A percentile compares a stretch with the other conserved stretches of the same genome.
Conservation (phyloP, 2,329 filamentous ascomycete genomes). For the Lachnellula hyalina region DNA sequence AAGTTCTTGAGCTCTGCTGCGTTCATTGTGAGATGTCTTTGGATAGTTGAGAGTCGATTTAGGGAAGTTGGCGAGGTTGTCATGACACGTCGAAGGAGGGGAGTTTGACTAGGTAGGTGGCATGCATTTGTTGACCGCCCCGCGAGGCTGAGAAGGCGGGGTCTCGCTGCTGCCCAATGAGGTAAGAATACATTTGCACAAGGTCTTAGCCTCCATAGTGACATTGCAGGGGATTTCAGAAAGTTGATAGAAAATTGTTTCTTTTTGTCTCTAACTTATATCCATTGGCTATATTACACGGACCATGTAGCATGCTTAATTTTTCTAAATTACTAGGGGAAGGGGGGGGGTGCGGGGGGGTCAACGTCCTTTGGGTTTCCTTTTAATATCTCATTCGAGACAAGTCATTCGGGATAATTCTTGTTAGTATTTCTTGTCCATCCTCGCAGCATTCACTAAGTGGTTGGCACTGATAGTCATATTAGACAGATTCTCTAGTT, state of each 20-base stretch:
- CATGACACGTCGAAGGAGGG: conserved; percentile 16
- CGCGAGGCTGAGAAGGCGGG: conserved; percentile 15
- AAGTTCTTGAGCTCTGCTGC: conserved; percentile 66
- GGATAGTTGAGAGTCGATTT: conserved; percentile 18
- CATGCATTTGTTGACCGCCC: conserved; percentile 5
- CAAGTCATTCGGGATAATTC: not conserved
- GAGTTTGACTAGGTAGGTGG: conserved; percentile 2
- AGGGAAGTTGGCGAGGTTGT: conserved; percentile 13
- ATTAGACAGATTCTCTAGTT: no score
- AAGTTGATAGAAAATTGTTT: not conserved
- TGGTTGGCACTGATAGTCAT: not conserved
- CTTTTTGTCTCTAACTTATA: not conserved
- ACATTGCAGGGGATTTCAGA: conserved; percentile 4
- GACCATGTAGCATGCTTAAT: not conserved
- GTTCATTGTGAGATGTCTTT: conserved; percentile 42
- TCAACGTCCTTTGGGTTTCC: not conserved
- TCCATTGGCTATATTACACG: not conserved
- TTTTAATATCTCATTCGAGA: not conserved
- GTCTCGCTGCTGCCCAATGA: conserved; percentile 6
- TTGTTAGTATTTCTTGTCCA: no score
- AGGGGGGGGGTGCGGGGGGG: no score
- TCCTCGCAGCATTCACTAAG: no score
- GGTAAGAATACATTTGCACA: not conserved
- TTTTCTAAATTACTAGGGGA: not conserved
- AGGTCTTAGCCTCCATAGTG: conserved; percentile 6